Evolutionary conservation across 177 flowering plant genomes (phyloP), one percentile per base, ranked within the genome.

Genomic region (Vitis hybrid): DNA sequence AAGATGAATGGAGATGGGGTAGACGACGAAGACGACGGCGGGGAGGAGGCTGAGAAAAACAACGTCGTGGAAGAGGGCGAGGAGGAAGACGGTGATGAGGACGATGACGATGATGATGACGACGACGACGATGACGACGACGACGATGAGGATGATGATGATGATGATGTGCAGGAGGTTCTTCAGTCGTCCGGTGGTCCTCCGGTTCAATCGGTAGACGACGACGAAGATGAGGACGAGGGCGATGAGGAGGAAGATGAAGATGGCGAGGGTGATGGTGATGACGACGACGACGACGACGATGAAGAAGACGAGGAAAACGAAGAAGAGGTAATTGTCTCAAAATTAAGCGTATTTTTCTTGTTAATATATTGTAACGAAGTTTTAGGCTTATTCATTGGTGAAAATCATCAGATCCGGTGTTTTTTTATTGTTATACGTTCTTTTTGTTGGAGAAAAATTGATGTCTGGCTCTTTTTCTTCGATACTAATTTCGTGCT

Each of bases 281-380:
- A 75, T 0, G 86, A 71, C 3, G 88, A 79, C 18, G 88, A 73
- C 8, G 86, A 72, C 8, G 85, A 78, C 17, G 89, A 74, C 2
- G 84, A 70, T n/a, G 85, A 71, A 9, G 84, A 75, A 8, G 84
- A 74, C 10, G 80, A 68, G 2, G 85, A 82, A 21, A 78, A 78
- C 2, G 79, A 68, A 10, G 85, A 75, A 9, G 81, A 69, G 73
- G 83, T 77, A 65, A 60, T 56, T 51, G 12, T 32, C 46, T 3
- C 13, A 9, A 3, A 14, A 9, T 35, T 49, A 63, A 35, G 46
- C 8, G 46, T 53, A 15, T 53, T 59, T 59, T 59, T 21, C 35
- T 24, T 59, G 62, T 9, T 21, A 24, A 32, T 11, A 2, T 59
- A 24, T 0, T 9, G 6, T 0, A 57, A 35, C 7, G 46, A 35